Base-by-base conservation (phyloP, 352 stramenopile species). In the Pythium brassicae region DNA sequence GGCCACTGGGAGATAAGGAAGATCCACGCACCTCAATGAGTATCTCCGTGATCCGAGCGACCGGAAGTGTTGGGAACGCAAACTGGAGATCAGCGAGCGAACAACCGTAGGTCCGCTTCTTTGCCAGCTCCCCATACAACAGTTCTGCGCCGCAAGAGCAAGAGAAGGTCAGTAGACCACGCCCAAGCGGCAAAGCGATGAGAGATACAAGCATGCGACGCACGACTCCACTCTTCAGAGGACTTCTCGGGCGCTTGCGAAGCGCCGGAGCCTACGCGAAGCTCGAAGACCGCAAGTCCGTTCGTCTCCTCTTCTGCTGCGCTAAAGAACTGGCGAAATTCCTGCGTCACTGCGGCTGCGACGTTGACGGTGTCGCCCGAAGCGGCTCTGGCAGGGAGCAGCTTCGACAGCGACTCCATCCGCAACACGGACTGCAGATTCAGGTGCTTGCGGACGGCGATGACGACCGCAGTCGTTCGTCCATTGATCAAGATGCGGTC, bases 401-500 rank as follows among this genome's bases (percentile, higher is more conserved):
- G 61, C 15, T 63, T 63, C 11, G 47, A 60, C 22, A 90, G n/a
- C 17, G 72, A 59, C 64, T 90, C 80, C 35, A 69, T 63, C 60
- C 81, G 66, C 27, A 90, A 52, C 39, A 85, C 68, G 2, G 80
- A 76, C 40, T 72, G 56, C 19, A 90, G 57, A 14, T 74, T 65
- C 1, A 77, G 66, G 57, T 90, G 88, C 55, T 87, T 90, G 48
- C 80, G 73, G 42, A 87, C 63, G 1, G 69, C 75, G 25, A 29
- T 55, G 55, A 90, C 72, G 0, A 59, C 79, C 12, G 66, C 72
- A 29, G 66, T 40, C 0, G 68, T 73, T 46, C 71, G 71, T 32
- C 68, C 59, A 52, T 88, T 88, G 45, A 90, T 75, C 12, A 74
- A 77, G 53, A 90, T 80, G 39, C 72, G 72, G 54, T 90, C 80